These are phyloP conservation scores for Pezicula radicicola DNA, from an alignment of 2,329 filamentous ascomycete species.

Conservation along the genomic window DNA sequence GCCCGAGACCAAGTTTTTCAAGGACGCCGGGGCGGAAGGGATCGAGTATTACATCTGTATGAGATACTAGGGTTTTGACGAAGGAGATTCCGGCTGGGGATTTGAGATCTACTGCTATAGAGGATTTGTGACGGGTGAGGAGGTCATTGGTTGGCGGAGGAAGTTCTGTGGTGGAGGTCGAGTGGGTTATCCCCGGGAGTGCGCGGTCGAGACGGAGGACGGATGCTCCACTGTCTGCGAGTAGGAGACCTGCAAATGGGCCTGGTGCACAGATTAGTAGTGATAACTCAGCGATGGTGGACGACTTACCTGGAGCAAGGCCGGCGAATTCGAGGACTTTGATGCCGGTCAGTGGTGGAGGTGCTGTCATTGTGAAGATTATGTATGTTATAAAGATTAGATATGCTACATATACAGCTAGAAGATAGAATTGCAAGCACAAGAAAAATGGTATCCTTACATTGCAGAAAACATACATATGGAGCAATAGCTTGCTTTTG, in stretches of 20 bases:
- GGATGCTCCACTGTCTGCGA: slow-evolving; percentile 84
- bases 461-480: background rate
- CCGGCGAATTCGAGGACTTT: slow-evolving; percentile 61
- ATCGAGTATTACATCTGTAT: slow-evolving; percentile 81
- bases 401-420: background rate
- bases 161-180: slow-evolving; percentile 31
- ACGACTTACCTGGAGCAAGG: slow-evolving; percentile 43
- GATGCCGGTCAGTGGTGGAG: slow-evolving; percentile 44
- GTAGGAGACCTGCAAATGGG: slow-evolving; percentile 83
- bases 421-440: background rate
- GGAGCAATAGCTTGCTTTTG: no score
- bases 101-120: slow-evolving; percentile 79
- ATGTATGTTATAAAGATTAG: background rate
- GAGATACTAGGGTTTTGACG: slow-evolving; percentile 59
- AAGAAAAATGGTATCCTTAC: background rate
- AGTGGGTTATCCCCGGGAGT: slow-evolving; percentile 39
- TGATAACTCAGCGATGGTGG: background rate
- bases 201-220: slow-evolving; percentile 82
- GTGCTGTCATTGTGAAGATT: slow-evolving; percentile 15
- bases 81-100: slow-evolving; percentile 59
- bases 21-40: slow-evolving; percentile 90
- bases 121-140: slow-evolving; percentile 77
- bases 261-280: slow-evolving; percentile 42
- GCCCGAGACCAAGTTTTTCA: slow-evolving; percentile 77
- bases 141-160: slow-evolving; percentile 61